Conservation (phyloP, 192 early-diverging fungal species). For the Coemansia sp. region DNA sequence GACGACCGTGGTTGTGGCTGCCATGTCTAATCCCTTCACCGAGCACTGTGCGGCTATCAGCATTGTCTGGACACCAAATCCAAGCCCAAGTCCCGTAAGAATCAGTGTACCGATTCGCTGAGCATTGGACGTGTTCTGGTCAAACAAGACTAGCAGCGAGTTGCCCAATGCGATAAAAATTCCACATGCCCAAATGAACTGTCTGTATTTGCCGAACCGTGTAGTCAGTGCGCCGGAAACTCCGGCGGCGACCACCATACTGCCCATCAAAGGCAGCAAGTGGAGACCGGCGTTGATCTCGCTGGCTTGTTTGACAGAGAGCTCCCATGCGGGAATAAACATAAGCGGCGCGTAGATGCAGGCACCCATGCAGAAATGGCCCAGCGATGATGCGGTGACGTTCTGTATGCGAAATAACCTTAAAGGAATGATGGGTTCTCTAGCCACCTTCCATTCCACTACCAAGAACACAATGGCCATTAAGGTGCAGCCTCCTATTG, state of each 20-base stretch:
- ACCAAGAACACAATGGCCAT: conserved; percentile 45
- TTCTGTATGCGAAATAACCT: conserved; percentile 45
- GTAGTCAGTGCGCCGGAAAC: conserved; percentile 60
- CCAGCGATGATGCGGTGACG: conserved; percentile 40
- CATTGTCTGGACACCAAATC: conserved; percentile 70
- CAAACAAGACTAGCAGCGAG: conserved; percentile 59
- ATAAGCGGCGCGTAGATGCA: conserved; percentile 61
- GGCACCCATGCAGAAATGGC: conserved; percentile 31
- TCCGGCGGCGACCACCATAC: conserved; percentile 62
- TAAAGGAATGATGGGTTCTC: conserved; percentile 61
- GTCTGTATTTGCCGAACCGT: conserved; percentile 55
- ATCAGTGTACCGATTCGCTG: conserved; percentile 63
- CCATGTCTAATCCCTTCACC: conserved; percentile 60
- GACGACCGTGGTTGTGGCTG: conserved; percentile 60
- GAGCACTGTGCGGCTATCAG: conserved; percentile 68
- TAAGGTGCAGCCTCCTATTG: conserved; percentile 45
- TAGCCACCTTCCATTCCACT: conserved; percentile 60
- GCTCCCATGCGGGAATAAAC: conserved; percentile 62
- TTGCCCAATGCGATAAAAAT: conserved; percentile 62
- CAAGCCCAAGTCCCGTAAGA: conserved; percentile 70
- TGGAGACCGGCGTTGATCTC: conserved; percentile 72
- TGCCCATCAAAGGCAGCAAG: conserved; percentile 70
- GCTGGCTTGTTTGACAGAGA: conserved; percentile 47
- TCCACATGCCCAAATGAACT: conserved; percentile 62
- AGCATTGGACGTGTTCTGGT: conserved; percentile 46